Evolutionary conservation across 2,329 filamentous ascomycete genomes (phyloP), one percentile per base, ranked within the genome.

Genomic region (Fusarium mexicanum): DNA sequence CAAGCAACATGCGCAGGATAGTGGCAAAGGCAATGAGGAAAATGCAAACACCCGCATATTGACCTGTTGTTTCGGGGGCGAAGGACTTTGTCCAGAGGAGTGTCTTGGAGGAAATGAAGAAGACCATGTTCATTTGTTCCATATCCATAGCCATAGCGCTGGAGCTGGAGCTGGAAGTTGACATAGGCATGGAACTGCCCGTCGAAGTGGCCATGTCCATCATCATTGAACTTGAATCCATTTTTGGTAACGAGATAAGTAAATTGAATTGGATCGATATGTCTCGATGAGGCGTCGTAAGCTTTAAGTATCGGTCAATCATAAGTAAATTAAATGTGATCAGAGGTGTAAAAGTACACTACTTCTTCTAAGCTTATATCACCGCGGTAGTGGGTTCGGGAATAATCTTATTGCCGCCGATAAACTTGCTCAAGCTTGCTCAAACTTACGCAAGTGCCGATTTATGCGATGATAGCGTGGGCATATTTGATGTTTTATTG

Each of bases 351-450:
- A 40, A n/a, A 18, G 4, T 17, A 12, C 14, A 29, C 8, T 38
- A 31, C 29, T 53, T 37, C 1, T 8, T 8, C n/a, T 8, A 33
- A 20, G 40, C 22, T 58, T 58, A 58, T 58, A 58, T 58, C 17
- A 35, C 18, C 35, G 11, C 14, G 22, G 20, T 31, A 6, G 57
- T n/a, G 22, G 20, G 2, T 10, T 6, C 37, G 55, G 31, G 55
- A 59, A 51, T 51, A 51, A 51, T 51, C 50, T 51, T 40, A 40
- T 29, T 22, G 11, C 33, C 33, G 24, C 20, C 5, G 8, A 50
- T 38, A 40, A 60, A 60, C 43, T 60, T 60, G 57, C 57, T 60
- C 57, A 60, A 60, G 46, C 43, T 13, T 60, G 57, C 57, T 60
- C 57, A 60, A 60, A 50, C 26, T 51, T n/a, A 50, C 57, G 22